A percentile compares a stretch with the other conserved stretches of the same genome.
Evolutionary conservation across 2,329 filamentous ascomycete genomes (phyloP).

Genomic region (Aspergillus proliferans): DNA sequence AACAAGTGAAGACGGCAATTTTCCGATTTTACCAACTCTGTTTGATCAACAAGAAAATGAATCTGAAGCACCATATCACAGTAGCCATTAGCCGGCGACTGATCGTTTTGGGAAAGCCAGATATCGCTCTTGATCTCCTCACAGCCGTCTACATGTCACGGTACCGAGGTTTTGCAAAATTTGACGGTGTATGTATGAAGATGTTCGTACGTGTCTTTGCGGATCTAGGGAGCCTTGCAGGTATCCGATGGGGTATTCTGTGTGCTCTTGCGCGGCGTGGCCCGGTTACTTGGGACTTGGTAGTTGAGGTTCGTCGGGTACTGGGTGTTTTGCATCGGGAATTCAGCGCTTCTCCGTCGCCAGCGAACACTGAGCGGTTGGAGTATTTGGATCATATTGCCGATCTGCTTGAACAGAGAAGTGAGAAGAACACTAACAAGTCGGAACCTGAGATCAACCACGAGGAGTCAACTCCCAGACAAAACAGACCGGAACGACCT

Average conservation of each 20-base stretch:
- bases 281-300: constrained; percentile 24
- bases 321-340: constrained; percentile 13
- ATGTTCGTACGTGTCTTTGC: constrained; percentile 33
- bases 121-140: constrained; percentile 28
- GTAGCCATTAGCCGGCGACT: constrained; percentile 22
- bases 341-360: not conserved
- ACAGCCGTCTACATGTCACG: constrained; percentile 32
- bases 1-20: constrained; percentile 29
- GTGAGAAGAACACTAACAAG: constrained; percentile 13
- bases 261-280: constrained; percentile 30
- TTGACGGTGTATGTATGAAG: constrained; percentile 34
- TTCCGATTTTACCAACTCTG: constrained; percentile 36
- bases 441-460: constrained; percentile 9
- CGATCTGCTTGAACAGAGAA: constrained; percentile 18
- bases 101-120: constrained; percentile 18
- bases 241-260: constrained; percentile 36
- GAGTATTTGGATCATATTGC: constrained; percentile 15
- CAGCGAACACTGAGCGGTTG: constrained; percentile 7
- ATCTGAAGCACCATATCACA: constrained; percentile 33
- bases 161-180: constrained; percentile 25
- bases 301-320: constrained; percentile 28
- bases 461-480: constrained; percentile 8
- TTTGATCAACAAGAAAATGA: constrained; percentile 23
- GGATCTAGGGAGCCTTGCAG: constrained; percentile 22
- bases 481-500: constrained; percentile 8